phyloP scores from a whole-genome alignment of 208 protist species.

The Trypanosoma scelopori region DNA sequence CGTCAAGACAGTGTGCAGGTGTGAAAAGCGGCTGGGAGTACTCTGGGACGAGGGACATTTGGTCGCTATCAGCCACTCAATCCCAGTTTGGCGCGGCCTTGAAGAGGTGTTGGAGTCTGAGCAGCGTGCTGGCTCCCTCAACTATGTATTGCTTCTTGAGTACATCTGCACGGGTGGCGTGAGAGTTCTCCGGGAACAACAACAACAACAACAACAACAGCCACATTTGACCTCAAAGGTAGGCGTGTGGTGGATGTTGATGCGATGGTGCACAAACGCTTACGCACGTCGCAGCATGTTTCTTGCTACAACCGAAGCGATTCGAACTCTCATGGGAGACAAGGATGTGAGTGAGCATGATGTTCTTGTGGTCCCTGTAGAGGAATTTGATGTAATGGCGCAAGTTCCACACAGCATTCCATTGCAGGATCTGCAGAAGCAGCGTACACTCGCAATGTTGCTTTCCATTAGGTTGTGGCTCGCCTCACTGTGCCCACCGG shows the following conservation, averaged over 20 bases:
- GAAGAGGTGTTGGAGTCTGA: constrained; percentile 14
- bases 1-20: constrained; percentile 7
- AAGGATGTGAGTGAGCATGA: background rate
- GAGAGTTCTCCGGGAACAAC: no score
- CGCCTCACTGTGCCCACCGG: constrained; percentile 7
- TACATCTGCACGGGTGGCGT: constrained; percentile 11
- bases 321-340: constrained; percentile 12
- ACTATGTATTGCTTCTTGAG: constrained; percentile 14
- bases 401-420: constrained; percentile 7
- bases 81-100: constrained; percentile 12
- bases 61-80: constrained; percentile 19
- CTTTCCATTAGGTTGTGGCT: constrained; percentile 29
- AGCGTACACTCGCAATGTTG: constrained; percentile 7
- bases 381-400: constrained; percentile 19
- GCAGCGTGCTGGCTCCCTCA: background rate
- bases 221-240: background rate
- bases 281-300: constrained; percentile 31
- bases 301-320: constrained; percentile 29
- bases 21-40: background rate
- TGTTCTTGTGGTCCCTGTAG: constrained; percentile 29
- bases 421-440: constrained; percentile 1
- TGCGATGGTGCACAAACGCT: constrained; percentile 48
- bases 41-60: constrained; percentile 26
- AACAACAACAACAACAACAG: background rate
- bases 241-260: constrained; percentile 29